phyloP scores from a whole-genome alignment of 2,329 filamentous ascomycete genomes.

The Lasiodiplodia gonubiensis region DNA sequence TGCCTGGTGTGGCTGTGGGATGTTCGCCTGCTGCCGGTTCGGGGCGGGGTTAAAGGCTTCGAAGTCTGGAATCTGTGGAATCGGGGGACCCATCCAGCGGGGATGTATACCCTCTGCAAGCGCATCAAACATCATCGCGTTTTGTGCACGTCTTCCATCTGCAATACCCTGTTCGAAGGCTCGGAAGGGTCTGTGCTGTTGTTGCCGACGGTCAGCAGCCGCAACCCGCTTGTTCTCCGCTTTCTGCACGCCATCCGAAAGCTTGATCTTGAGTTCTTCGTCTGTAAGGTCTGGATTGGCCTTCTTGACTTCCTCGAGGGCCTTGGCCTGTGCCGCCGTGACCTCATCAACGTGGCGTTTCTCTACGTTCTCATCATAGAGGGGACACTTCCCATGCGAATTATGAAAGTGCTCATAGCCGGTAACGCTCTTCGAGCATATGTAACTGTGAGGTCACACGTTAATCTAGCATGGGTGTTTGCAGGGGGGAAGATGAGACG shows the following conservation, averaged over 20 bases:
- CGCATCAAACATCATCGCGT: not conserved
- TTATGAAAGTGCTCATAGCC: conserved; percentile 76
- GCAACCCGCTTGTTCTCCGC: conserved; percentile 35
- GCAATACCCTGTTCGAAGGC: not conserved
- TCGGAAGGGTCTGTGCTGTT: not conserved
- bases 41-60: not conserved
- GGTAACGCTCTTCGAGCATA: conserved; percentile 69
- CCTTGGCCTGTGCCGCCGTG: conserved; percentile 63
- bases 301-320: conserved; percentile 60
- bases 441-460: conserved; percentile 59
- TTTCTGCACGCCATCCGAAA: conserved; percentile 60
- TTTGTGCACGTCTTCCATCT: not conserved
- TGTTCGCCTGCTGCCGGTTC: not conserved
- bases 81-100: not conserved
- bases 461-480: conserved; percentile 43
- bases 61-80: not conserved
- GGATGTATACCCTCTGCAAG: not conserved
- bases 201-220: not conserved
- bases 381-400: conserved; percentile 61
- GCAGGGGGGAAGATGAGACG: conserved; percentile 31
- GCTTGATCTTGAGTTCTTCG: conserved; percentile 63
- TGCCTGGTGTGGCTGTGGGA: not conserved
- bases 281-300: conserved; percentile 67
- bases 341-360: conserved; percentile 69
- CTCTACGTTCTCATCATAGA: conserved; percentile 61